Evolutionary conservation across 2,329 filamentous ascomycete genomes (phyloP), one percentile per base, ranked within the genome.

Genomic region (Scedosporium minutisporum): DNA sequence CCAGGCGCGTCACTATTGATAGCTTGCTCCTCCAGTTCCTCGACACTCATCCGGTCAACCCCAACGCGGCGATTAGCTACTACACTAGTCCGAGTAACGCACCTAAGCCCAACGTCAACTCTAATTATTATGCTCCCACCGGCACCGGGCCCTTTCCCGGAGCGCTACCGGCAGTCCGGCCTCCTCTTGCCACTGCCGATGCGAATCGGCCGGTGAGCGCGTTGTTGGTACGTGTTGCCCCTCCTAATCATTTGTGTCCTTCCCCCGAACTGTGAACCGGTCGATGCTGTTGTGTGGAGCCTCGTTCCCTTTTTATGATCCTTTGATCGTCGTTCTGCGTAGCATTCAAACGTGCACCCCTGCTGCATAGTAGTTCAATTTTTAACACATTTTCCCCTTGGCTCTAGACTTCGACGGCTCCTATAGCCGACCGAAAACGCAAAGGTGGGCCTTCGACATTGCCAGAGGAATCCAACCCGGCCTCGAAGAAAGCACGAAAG

Each of bases 371-470:
- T 55, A 23, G 51, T 25, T 27, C 23, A 14, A 23, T 6, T 55
- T n/a, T 27, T 55, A 23, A 23, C 51, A 23, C 51, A 23, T 23
- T 27, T 55, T 9, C 18, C 23, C 51, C 51, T 55, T 23, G 21
- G 21, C 16, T 55, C 23, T 55, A 55, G 51, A 23, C 51, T 55
- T 55, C 51, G 51, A 55, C 21, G 10, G 51, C 51, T 27, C 51
- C 51, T 27, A 10, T 27, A 23, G 23, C 6, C 23, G 51, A 38
- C 25, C 55, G 55, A 33, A 74, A 74, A 63, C 67, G 70, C 42
- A 76, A 76, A 66, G 68, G 64, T 4, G 62, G 16, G 41, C n/a
- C 66, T 64, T 16, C 64, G 64, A 67, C 65, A 55, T 60, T 62
- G 14, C 58, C 62, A 62, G 67, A 70, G 64, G 46, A 65, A 48